phyloP scores from a whole-genome alignment of 2,329 filamentous ascomycete genomes.

The Delphinella strobiligena region DNA sequence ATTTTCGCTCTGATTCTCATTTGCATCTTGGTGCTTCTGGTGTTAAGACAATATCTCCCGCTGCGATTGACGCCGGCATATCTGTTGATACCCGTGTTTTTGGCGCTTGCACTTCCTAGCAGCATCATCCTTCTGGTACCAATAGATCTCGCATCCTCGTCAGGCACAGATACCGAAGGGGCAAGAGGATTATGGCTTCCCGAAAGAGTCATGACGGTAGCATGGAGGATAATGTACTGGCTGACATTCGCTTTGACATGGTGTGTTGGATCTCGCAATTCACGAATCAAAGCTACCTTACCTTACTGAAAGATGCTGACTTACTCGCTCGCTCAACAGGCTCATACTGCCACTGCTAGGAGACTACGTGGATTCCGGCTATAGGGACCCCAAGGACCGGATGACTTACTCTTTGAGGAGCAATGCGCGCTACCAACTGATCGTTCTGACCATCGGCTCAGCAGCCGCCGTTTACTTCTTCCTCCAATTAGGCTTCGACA shows the following conservation, averaged over 20 bases:
- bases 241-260: conserved; percentile 90
- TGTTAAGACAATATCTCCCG: conserved; percentile 81
- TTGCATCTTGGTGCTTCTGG: conserved; percentile 64
- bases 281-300: neutral
- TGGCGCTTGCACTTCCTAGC: conserved; percentile 85
- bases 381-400: conserved; percentile 71
- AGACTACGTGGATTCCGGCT: conserved; percentile 90
- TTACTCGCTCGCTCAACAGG: conserved; percentile 37
- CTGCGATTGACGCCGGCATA: conserved; percentile 83
- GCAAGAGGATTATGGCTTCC: conserved; percentile 76
- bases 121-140: conserved; percentile 87
- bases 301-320: conserved; percentile 2
- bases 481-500: conserved; percentile 55
- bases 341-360: conserved; percentile 83
- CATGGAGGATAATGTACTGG: conserved; percentile 96
- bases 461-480: conserved; percentile 75
- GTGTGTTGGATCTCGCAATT: conserved; percentile 35
- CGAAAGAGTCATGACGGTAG: conserved; percentile 63
- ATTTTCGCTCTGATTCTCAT: conserved; percentile 60
- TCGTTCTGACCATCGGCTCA: conserved; percentile 58
- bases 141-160: conserved; percentile 85
- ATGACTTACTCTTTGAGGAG: conserved; percentile 73
- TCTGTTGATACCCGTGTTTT: conserved; percentile 83
- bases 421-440: conserved; percentile 81
- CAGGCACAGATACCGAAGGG: conserved; percentile 56